These are phyloP conservation scores for Tilletiaria anomala DNA, from an alignment of 1,284 basidiomycete species.

Conservation along the genomic window DNA sequence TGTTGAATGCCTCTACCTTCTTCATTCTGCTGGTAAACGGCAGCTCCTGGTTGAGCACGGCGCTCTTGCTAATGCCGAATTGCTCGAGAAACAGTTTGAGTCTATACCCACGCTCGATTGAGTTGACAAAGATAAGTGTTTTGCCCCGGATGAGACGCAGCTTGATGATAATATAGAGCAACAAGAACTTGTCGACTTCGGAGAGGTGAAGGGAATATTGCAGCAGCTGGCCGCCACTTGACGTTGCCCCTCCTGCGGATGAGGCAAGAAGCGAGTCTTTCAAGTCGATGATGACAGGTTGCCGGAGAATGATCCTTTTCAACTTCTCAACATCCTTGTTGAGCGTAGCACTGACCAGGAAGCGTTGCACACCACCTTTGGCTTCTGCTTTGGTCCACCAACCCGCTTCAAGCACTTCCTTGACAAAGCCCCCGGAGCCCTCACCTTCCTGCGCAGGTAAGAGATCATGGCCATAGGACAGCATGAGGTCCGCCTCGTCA, in stretches of 20 bases:
- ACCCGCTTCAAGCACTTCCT: background rate
- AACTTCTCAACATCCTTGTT: conserved; percentile 84
- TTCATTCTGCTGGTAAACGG: conserved; percentile 84
- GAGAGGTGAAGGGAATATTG: conserved; percentile 43
- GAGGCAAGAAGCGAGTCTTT: conserved; percentile 4
- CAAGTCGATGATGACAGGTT: conserved; percentile 53
- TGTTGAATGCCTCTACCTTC: conserved; percentile 96
- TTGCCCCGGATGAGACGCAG: conserved; percentile 89
- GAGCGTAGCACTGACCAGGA: conserved; percentile 95
- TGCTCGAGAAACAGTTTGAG: conserved; percentile 94
- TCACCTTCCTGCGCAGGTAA: background rate
- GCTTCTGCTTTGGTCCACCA: conserved; percentile 22
- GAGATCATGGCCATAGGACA: conserved; percentile 89
- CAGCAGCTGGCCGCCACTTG: conserved; percentile 12
- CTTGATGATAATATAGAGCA: conserved; percentile 86
- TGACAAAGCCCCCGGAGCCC: conserved; percentile 43
- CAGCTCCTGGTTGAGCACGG: conserved; percentile 89
- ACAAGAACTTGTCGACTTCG: conserved; percentile 88
- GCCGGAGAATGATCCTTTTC: conserved; percentile 71
- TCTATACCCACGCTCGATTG: conserved; percentile 83
- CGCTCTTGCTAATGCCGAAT: conserved; percentile 78
- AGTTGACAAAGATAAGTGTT: conserved; percentile 92
- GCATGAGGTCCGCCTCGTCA: conserved; percentile 92
- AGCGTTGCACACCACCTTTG: conserved; percentile 55
- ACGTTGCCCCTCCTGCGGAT: no score